These are phyloP conservation scores for Boletus insuetus DNA, from an alignment of 768 basidiomycete genomes.

Conservation along the genomic window DNA sequence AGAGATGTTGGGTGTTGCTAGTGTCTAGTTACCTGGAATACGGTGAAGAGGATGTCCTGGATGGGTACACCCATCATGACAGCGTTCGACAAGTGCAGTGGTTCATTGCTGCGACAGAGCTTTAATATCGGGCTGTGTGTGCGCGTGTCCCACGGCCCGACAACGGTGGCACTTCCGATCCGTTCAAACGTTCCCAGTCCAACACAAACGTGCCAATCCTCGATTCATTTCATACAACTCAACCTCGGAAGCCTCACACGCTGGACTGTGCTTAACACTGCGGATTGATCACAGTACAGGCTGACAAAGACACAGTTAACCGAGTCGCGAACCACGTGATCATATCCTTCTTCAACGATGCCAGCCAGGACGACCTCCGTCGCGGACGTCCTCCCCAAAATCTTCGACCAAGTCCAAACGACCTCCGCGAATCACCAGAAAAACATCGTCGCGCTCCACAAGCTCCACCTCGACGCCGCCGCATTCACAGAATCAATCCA, in stretches of 20 bases:
- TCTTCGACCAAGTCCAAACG: conserved; percentile 78
- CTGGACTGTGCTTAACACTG: too few species aligned
- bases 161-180: too few species aligned
- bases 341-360: conserved; percentile 9
- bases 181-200: too few species aligned
- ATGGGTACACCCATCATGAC: conserved; percentile 12
- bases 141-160: not conserved
- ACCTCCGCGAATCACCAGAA: conserved; percentile 83
- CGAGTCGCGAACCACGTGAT: conserved; percentile 15
- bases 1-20: not conserved
- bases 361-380: conserved; percentile 9
- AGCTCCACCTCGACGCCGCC: conserved; percentile 69
- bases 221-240: too few species aligned
- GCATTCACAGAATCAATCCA: conserved; percentile 46
- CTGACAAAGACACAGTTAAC: too few species aligned
- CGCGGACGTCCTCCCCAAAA: conserved; percentile 35
- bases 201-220: too few species aligned
- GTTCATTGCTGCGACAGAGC: not conserved
- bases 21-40: conserved; percentile 24
- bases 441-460: conserved; percentile 80
- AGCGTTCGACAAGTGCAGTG: not conserved
- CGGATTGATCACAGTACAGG: too few species aligned
- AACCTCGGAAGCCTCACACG: too few species aligned
- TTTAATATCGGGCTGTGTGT: too few species aligned
- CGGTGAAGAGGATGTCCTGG: conserved; percentile 22